Percentiles rank a stretch among this genome's conserved stretches.
These are phyloP conservation scores for Dalechampia spathulata DNA, from an alignment of 441 rosid genomes.

Conservation along the genomic window DNA sequence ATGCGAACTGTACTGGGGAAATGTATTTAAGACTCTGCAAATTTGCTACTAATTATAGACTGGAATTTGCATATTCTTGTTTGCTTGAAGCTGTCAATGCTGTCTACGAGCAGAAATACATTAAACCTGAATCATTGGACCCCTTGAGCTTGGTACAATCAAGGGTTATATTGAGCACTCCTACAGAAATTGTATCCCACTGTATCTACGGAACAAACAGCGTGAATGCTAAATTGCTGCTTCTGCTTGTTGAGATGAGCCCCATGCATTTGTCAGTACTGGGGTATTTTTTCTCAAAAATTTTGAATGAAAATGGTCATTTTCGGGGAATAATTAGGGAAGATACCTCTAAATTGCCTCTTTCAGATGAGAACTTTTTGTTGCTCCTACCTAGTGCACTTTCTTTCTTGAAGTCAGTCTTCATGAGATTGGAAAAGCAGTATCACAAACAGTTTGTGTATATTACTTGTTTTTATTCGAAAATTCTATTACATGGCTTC, in stretches of 20 bases:
- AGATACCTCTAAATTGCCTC: conserved; percentile 20
- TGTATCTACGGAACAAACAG: conserved; percentile 42
- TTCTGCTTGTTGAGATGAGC: conserved; percentile 66
- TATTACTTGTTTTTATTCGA: conserved; percentile 53
- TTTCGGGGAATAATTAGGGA: conserved; percentile 13
- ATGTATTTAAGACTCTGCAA: conserved; percentile 49
- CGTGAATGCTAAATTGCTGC: conserved; percentile 58
- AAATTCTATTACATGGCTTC: conserved; percentile 50
- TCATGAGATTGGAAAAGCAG: conserved; percentile 42
- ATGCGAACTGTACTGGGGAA: conserved; percentile 46
- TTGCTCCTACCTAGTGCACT: conserved; percentile 71
- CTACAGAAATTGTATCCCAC: conserved; percentile 50
- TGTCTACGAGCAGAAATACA: conserved; percentile 32
- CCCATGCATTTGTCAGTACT: conserved; percentile 62
- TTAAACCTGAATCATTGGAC: conserved; percentile 37
- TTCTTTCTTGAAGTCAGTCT: conserved; percentile 43
- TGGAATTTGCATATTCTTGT: conserved; percentile 51
- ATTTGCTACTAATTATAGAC: conserved; percentile 40
- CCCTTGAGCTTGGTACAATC: conserved; percentile 49
- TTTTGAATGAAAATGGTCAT: conserved; percentile 23
- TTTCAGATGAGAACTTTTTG: conserved; percentile 52
- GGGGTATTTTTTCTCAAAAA: conserved; percentile 42
- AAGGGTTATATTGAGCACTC: conserved; percentile 52
- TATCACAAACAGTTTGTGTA: conserved; percentile 26
- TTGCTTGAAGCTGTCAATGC: conserved; percentile 58